A percentile compares a stretch with the other conserved stretches of the same genome.
Evolutionary conservation across 164 flowering plant species (phyloP).

Genomic region (Magnolia sinica): DNA sequence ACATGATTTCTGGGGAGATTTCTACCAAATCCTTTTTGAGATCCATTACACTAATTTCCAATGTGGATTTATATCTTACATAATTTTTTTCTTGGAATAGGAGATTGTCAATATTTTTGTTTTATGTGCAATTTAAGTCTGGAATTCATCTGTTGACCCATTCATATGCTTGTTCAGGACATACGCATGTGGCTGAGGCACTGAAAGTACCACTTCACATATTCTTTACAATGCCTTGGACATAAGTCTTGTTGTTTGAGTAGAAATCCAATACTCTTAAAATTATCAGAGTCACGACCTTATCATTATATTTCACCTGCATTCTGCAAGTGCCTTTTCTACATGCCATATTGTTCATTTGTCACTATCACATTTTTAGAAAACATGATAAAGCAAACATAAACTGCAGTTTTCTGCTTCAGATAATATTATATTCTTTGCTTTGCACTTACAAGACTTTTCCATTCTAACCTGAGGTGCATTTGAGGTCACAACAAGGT

Average conservation of each 20-base stretch:
- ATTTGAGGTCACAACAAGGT: background rate
- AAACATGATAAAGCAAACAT: background rate
- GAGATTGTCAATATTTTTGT: background rate
- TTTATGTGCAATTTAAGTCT: background rate
- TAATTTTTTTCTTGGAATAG: background rate
- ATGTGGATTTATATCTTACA: background rate
- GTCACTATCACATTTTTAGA: background rate
- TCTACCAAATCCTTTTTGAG: background rate
- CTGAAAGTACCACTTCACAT: slow-evolving; percentile 86
- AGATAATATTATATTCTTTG: background rate
- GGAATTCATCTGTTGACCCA: slow-evolving; percentile 15
- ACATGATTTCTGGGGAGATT: background rate
- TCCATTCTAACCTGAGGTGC: background rate
- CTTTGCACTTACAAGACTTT: background rate
- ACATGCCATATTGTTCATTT: background rate
- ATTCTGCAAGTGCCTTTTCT: background rate
- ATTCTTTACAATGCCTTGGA: slow-evolving; percentile 99
- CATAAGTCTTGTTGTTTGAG: slow-evolving; percentile 59
- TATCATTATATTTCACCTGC: background rate
- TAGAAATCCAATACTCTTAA: background rate
- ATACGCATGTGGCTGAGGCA: slow-evolving; percentile 98
- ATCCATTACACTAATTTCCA: background rate
- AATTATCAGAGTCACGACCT: background rate
- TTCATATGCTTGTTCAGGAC: slow-evolving; percentile 52
- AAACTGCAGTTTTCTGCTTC: background rate